Evolutionary conservation across 2,329 filamentous ascomycete genomes (phyloP), one percentile per base, ranked within the genome.

Genomic region (Corniculantispora saksenae): DNA sequence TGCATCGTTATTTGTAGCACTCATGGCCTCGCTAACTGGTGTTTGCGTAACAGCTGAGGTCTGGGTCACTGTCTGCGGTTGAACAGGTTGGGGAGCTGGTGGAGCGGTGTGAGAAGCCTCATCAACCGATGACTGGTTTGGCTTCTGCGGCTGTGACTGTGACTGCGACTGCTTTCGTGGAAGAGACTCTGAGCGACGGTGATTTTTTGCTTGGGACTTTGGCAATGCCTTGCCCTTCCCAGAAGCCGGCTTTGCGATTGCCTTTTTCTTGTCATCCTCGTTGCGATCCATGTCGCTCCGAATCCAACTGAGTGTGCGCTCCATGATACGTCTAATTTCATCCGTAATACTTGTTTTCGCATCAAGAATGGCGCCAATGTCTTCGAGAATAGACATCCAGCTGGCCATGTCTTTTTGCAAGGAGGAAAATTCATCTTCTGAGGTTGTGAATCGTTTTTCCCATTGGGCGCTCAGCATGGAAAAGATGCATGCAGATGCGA

Each of bases 401-500:
- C 81, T 77, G 38, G 85, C 82, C 89, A 93, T 93, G 61, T 93
- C 89, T 10, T 80, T 77, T 67, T 84, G 84, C 58, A 94, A 78
- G n/a, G 76, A 77, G 19, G 82, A 79, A 61, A 93, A 78, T 65
- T 91, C 86, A 1, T 81, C 80, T 0, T 81, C 77, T 0, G 84
- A 86, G 13, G 87, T 85, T 12, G 85, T 81, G 57, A 86, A 85
- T 35, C 89, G 83, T 56, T 89, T 84, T 72, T 92, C 86, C 80
- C 87, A 91, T 63, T 89, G 84, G 1, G 86, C 86, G 55, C 91
- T 91, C 0, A 94, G 78, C 17, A 86, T 88, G 0, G 90, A 91
- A 70, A 93, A 91, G 64, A 92, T 88, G 29, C 90, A 90, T 51
- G 89, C 87, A 15, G 91, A 83, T 71, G 91, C 92, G 7, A 91